Evolutionary conservation across 1,284 basidiomycete species (phyloP), one percentile per base, ranked within the genome.

Genomic region (Irpex lacteus): DNA sequence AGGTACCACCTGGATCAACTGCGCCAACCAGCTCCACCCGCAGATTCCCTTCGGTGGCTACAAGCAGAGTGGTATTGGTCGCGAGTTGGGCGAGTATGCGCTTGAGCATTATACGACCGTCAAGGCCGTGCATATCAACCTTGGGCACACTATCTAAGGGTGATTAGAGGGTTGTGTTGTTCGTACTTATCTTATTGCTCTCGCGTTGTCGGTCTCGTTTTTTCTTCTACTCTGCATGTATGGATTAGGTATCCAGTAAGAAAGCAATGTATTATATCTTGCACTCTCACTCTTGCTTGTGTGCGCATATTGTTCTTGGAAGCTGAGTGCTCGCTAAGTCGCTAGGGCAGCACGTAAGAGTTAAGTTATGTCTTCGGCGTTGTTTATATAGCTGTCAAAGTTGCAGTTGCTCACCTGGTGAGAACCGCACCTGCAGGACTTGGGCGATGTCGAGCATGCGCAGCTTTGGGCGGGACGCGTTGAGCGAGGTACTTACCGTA

Each of bases 41-140:
- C 82, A 84, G 64, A 80, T 94, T 44, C 92, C 94, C 0, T 97
- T 97, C 76, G 95, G 95, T 66, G 95, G 95, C 37, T 96, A 84
- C 86, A 97, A 96, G 85, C 86, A 91, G 73, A 86, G 84, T 9
- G 93, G 93, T 63, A 88, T 95, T 56, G 95, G 95, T 7, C 86
- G 94, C 61, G 95, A 96, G 79, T 78, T 93, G 50, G 95, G 94
- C 58, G 87, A 94, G 72, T 92, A 94, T 74, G 94, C 92, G 0
- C 73, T 96, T 61, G 74, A 74, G 61, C 85, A 86, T 86, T 90
- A 69, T 65, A 86, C 87, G 62, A 52, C 88, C 62, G 84, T 94
- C 79, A 97, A 97, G 80, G 83, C 89, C 2, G 88, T 96, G 1
- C 92, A 95, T 71, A 80, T 95, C 78, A 95, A 95, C 79, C 77